A percentile compares a stretch with the other conserved stretches of the same genome.
phyloP scores from a whole-genome alignment of 306 rosid genomes.

The Prunus kanzakura region DNA sequence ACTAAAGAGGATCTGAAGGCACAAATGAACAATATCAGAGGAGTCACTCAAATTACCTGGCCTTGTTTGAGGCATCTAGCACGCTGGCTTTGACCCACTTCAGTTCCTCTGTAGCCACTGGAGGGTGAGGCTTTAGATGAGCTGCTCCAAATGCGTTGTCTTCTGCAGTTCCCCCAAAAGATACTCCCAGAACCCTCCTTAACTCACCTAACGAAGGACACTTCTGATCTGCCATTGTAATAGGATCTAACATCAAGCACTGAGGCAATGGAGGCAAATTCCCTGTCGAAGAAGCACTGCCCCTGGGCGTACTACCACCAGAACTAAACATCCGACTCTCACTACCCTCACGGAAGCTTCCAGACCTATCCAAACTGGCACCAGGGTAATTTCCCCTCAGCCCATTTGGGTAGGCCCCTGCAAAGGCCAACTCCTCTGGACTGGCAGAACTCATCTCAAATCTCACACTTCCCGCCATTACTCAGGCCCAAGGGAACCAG shows the following conservation, averaged over 20 bases:
- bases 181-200: slow-evolving; percentile 55
- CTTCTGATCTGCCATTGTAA: slow-evolving; percentile 51
- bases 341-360: slow-evolving; percentile 53
- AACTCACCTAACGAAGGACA: slow-evolving; percentile 49
- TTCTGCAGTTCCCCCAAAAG: slow-evolving; percentile 55
- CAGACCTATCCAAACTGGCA: slow-evolving; percentile 56
- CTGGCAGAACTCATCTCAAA: slow-evolving; percentile 56
- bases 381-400: slow-evolving; percentile 44
- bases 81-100: slow-evolving; percentile 59
- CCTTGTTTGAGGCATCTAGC: slow-evolving; percentile 51
- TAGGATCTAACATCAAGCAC: slow-evolving; percentile 56
- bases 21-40: background rate
- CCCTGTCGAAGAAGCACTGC: slow-evolving; percentile 41
- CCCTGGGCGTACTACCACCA: slow-evolving; percentile 44
- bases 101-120: slow-evolving; percentile 59
- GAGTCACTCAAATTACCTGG: slow-evolving; percentile 59
- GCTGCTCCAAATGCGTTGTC: slow-evolving; percentile 61
- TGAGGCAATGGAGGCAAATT: slow-evolving; percentile 50
- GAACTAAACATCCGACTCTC: slow-evolving; percentile 48
- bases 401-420: slow-evolving; percentile 48
- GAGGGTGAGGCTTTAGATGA: slow-evolving; percentile 54
- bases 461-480: slow-evolving; percentile 67
- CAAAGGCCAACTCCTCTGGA: slow-evolving; percentile 46
- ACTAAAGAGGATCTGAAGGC: background rate
- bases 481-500: slow-evolving; percentile 35